Conservation (phyloP, 169 alveolate species). For the Plasmodium coatneyi region DNA sequence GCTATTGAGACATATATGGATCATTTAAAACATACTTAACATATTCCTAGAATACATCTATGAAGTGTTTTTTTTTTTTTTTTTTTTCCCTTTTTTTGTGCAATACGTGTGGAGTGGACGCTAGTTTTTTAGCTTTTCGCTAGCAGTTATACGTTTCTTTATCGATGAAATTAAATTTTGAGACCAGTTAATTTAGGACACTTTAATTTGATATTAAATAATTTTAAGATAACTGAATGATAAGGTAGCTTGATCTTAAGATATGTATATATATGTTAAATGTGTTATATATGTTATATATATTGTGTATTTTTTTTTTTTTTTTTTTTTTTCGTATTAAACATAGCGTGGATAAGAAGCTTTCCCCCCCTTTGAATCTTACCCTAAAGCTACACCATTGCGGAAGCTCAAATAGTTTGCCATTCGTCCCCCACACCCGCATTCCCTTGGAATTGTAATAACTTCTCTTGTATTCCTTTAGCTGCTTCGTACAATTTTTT, state of each 20-base stretch:
- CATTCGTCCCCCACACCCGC: neutral
- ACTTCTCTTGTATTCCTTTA: neutral
- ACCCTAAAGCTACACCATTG: neutral
- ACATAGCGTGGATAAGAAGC: neutral
- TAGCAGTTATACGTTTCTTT: neutral
- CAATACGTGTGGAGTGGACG: neutral
- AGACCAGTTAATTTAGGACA: neutral
- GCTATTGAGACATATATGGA: neutral
- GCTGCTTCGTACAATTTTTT: neutral
- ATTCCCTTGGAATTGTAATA: neutral
- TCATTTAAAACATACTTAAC: neutral
- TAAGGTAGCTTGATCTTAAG: neutral
- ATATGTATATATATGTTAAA: neutral
- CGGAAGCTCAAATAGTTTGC: neutral
- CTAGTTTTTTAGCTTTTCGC: neutral
- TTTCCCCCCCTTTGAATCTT: neutral
- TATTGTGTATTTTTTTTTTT: too few relatives aligned
- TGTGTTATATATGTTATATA: too few relatives aligned
- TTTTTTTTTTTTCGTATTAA: too few relatives aligned
- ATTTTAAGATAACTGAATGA: neutral
- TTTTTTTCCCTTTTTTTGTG: neutral
- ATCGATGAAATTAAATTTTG: neutral
- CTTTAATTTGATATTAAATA: neutral
- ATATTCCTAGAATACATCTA: constrained; percentile 9
- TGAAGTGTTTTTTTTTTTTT: neutral